Conservation (phyloP, 805 yeast species). For the Saccharomycopsis malanga region DNA sequence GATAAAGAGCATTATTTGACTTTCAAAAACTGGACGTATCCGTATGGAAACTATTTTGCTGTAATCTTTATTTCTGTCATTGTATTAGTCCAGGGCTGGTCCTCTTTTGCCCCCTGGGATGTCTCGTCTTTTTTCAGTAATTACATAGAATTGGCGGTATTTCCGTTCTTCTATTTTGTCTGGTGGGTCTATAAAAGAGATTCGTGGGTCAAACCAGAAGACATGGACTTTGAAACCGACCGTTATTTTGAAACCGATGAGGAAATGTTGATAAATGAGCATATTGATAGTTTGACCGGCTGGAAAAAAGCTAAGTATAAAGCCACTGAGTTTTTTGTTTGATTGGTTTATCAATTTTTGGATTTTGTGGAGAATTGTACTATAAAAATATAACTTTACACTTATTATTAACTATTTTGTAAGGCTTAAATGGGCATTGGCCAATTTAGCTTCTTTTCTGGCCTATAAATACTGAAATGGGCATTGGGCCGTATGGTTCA, state of each 20-base stretch:
- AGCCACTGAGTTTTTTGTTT: background rate
- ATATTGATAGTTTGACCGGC: slow-evolving; percentile 36
- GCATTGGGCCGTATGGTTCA: too few species aligned
- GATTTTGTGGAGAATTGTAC: too few species aligned
- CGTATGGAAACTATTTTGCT: slow-evolving; percentile 43
- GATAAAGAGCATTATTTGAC: slow-evolving; percentile 33
- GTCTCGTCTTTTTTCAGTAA: slow-evolving; percentile 36
- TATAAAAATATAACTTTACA: too few species aligned
- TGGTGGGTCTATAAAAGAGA: slow-evolving; percentile 40
- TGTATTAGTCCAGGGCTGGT: slow-evolving; percentile 49
- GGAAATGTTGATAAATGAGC: slow-evolving; percentile 36
- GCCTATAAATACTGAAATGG: too few species aligned
- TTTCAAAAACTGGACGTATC: slow-evolving; percentile 45
- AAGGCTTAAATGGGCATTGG: too few species aligned
- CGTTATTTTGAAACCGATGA: slow-evolving; percentile 44
- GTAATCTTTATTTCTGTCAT: slow-evolving; percentile 38
- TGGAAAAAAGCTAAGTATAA: slow-evolving; percentile 35
- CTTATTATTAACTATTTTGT: too few species aligned
- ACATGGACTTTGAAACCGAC: slow-evolving; percentile 49
- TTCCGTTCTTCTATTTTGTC: slow-evolving; percentile 37
- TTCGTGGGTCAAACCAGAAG: slow-evolving; percentile 35
- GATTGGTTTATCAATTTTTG: too few species aligned
- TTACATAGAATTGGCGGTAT: slow-evolving; percentile 41
- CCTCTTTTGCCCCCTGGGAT: slow-evolving; percentile 41
- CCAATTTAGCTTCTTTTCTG: too few species aligned